Evolutionary conservation across 2,329 filamentous ascomycete species (phyloP), one percentile per base, ranked within the genome.

Genomic region (Epichloe glyceriae): DNA sequence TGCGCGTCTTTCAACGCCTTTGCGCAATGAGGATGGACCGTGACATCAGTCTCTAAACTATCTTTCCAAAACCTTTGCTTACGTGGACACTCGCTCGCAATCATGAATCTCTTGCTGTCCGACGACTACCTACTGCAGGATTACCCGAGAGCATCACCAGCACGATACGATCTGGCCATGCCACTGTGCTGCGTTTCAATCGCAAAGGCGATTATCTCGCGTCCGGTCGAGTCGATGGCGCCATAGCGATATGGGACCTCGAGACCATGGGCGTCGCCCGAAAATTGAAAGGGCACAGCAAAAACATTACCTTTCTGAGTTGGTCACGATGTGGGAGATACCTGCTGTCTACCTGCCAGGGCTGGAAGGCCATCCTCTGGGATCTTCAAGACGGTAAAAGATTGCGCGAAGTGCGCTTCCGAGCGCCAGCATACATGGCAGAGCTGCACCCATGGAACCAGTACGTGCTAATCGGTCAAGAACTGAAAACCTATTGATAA

Each of bases 321-420:
- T 98, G 93, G 93, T 96, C 91, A 49, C 79, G 85, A 60, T 88
- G 89, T 69, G 91, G 93, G 26, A 80, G 88, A 57, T 97, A 95
- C 67, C 75, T 98, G 49, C 78, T 98, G 52, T 95, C 88, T 52
- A 87, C 89, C 11, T 95, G 89, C 43, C 88, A 96, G 65, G 93
- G 95, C 62, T 97, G 91, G 87, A 95, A 94, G 68, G 90, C 86
- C 55, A 89, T 95, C 47, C 75, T 98, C 0, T 98, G 93, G 93
- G 93, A 98, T 67, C 73, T 98, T 52, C 78, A 78, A 50, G 73
- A 80, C 53, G 75, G 79, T 45, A 76, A 85, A 62, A 74, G 86
- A 53, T 73, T 90, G 61, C 84, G 90, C 57, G 90, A 88, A 58
- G 85, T 96, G 60, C 86, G 89, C 57, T 95, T 98, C 62, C 84